Evolutionary conservation across 179 eudicot species (phyloP), one percentile per base, ranked within the genome.

Genomic region (Gypsophila paniculata): DNA sequence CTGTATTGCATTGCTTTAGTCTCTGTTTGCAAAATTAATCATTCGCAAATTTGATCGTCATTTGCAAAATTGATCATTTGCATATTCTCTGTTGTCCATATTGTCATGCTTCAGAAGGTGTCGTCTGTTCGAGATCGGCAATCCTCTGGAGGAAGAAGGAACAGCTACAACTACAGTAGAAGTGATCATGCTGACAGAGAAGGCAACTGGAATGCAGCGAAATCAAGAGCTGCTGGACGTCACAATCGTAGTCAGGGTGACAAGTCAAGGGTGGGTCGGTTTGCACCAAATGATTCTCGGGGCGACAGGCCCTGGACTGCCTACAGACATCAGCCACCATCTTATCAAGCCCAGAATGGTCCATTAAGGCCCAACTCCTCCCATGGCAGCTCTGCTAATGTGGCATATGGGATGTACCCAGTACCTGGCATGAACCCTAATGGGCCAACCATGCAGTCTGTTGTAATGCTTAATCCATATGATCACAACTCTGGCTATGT

Each of bases 171-270:
- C 74, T 75, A 83, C 72, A 94, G 90, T 32, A 86, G 91, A 80
- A 87, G 76, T 73, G 95, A 89, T 71, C 90, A 82, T 62, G 83
- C 80, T 38, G 94, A 89, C 57, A 85, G 84, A 84, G 98, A 93
- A 32, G 86, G 89, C 23, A 89, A 82, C 74, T 86, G 97, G 97
- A 85, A 81, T 67, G 25, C 72, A 76, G 70, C 93, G 23, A 93
- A 90, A 82, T 70, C 91, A 53, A 80, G 90, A 74, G 82, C 78
- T 75, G 70, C 85, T 61, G 83, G 83, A 4, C 89, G 95, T 0
- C 87, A 89, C 71, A 81, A 38, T 61, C 95, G 87, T 69, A 76
- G 54, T 75, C 96, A 88, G 75, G 71, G 75, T 42, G 95, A 90
- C 32, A 93, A 82, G 73, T 75, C 87, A 7, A 81, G 96, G 85